Percentiles rank a stretch among this genome's conserved stretches.
Evolutionary conservation across 306 rosid genomes (phyloP).

Genomic region (Citrullus amarus): DNA sequence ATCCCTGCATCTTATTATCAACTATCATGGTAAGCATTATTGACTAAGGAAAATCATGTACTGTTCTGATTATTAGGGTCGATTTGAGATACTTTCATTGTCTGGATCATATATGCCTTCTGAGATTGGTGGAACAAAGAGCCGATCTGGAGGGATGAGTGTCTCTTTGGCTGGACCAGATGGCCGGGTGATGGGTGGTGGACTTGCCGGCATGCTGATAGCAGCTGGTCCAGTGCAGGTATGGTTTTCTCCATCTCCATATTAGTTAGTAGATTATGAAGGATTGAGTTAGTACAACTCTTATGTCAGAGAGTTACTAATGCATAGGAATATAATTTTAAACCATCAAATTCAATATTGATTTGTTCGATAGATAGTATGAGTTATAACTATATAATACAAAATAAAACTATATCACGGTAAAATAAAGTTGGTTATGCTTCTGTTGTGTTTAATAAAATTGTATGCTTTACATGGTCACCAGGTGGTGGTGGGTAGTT

Average conservation of each 20-base stretch:
- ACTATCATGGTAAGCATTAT: not conserved
- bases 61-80: conserved; percentile 9
- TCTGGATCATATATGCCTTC: conserved; percentile 9
- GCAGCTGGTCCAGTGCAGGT: conserved; percentile 18
- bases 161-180: conserved; percentile 15
- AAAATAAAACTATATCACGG: too few species aligned
- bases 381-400: not conserved
- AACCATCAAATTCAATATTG: not conserved
- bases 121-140: not conserved
- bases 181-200: conserved; percentile 13
- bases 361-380: not conserved
- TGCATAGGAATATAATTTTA: not conserved
- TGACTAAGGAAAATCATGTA: not conserved
- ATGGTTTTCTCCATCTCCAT: not conserved
- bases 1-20: not conserved
- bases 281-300: not conserved
- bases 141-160: conserved; percentile 9
- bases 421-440: too few species aligned
- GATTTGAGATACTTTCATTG: conserved; percentile 9
- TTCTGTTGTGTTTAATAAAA: too few species aligned
- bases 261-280: not conserved
- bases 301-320: not conserved
- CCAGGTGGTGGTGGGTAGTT: conserved; percentile 12
- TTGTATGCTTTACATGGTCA: not conserved
- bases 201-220: conserved; percentile 7